Conservation (phyloP, 768 basidiomycete genomes). For the Lyophyllum atratum region DNA sequence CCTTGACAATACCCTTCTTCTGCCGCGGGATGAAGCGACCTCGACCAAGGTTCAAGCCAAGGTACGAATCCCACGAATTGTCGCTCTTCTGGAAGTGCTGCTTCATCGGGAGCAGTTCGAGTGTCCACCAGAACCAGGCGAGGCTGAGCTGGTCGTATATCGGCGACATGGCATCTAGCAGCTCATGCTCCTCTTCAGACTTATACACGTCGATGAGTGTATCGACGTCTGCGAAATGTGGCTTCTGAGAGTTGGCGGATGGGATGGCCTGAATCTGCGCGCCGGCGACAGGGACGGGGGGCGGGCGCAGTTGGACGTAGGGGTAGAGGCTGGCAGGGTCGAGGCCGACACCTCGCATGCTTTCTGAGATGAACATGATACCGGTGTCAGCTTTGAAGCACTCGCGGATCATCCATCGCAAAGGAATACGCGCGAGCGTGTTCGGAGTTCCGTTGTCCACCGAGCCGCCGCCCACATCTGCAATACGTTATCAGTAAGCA, state of each 20-base stretch:
- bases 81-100: conserved; percentile 39
- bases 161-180: conserved; percentile 56
- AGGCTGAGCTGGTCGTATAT: conserved; percentile 60
- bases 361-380: conserved; percentile 56
- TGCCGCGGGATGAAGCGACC: conserved; percentile 44
- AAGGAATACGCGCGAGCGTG: conserved; percentile 53
- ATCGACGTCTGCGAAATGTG: conserved; percentile 14
- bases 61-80: conserved; percentile 36
- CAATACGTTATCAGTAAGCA: background rate
- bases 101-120: conserved; percentile 56
- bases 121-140: conserved; percentile 60
- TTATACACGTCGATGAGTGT: conserved; percentile 15
- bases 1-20: conserved; percentile 39
- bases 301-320: conserved; percentile 37
- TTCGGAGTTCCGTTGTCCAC: conserved; percentile 43
- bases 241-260: conserved; percentile 5
- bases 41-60: conserved; percentile 39
- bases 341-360: conserved; percentile 49
- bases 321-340: conserved; percentile 50
- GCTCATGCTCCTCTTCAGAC: conserved; percentile 64
- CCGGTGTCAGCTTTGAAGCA: conserved; percentile 62
- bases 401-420: conserved; percentile 76
- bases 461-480: conserved; percentile 35
- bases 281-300: conserved; percentile 26
- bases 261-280: conserved; percentile 26